Base-by-base conservation (phyloP, 2,329 filamentous ascomycete genomes). In the Neoascochyta sp. region DNA sequence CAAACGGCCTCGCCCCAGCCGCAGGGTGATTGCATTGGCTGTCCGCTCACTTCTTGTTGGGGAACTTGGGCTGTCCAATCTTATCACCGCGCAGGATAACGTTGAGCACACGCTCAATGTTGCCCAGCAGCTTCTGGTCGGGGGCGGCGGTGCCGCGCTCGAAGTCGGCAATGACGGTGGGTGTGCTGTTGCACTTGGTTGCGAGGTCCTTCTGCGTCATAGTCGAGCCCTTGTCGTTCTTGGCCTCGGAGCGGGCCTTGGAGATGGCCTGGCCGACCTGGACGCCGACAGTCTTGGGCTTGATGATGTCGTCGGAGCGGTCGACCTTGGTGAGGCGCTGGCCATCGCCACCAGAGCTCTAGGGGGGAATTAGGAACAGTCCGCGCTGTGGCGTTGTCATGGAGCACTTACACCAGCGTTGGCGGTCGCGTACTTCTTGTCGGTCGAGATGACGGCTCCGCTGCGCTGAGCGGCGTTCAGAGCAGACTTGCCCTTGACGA, bases 321-420 rank as follows among this genome's bases (percentile, higher is more conserved):
- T 96, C 92, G 66, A 98, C 89, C 74, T 96, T 95, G 50, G 92
- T 96, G 47, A 96, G 76, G 62, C 86, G 89, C 71, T 98, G 92
- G 52, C 92, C 92, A 69, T 96, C 90, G n/a, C n/a, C n/a, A n/a
- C n/a, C n/a, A n/a, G n/a, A n/a, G n/a, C n/a, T n/a, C n/a, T n/a
- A n/a, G n/a, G n/a, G n/a, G n/a, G n/a, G n/a, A n/a, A n/a, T n/a
- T n/a, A n/a, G n/a, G n/a, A n/a, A n/a, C n/a, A n/a, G n/a, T n/a
- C n/a, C n/a, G n/a, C n/a, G 34, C 4, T 28, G 10, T 29, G 5
- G 12, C 3, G 14, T 20, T 14, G 24, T 27, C 27, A n/a, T n/a
- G n/a, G 22, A 25, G 2, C 22, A 75, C 83, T 55, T 81, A 92
- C 86, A 49, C 29, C 35, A 16, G 81, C 64, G 64, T 96, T 96